Base-by-base conservation (phyloP, 2,329 filamentous ascomycete genomes). In the Fusarium subglutinans region DNA sequence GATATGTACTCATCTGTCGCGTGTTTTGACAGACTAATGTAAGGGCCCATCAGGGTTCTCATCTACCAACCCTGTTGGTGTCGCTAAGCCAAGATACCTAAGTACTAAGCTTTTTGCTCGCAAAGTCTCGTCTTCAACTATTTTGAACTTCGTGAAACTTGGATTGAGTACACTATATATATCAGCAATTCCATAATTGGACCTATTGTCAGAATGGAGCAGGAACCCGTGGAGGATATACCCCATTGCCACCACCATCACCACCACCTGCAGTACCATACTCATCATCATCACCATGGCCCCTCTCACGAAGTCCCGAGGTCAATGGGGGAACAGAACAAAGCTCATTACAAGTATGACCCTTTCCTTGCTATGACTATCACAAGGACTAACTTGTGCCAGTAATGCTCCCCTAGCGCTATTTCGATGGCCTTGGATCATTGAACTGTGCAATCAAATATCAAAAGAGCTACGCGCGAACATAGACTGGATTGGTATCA, bases 341-440 rank as follows among this genome's bases (percentile, higher is more conserved):
- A 80, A 28, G 56, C 70, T 5, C 78, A 80, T 35, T 81, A 77
- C 35, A 73, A 80, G 79, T 80, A 66, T 8, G 68, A 35, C 3
- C 6, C 8, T 20, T n/a, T 33, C n/a, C 4, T 8, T 18, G 4
- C 7, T 4, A 0, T 8, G 1, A 8, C 9, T 6, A 3, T 10
- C 12, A 6, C 6, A 24, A 28, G 10, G 28, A 70, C 47, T 37
- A 22, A 3, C 4, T 14, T 6, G 8, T 28, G 20, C 11, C 24
- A 80, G 79, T 28, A 65, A 76, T 22, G 63, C 76, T 8, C 63
- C 76, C 17, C 37, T 60, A 2, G 55, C 56, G 3, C 58, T 75
- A 6, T 79, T 74, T 24, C 56, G 69, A 26, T 73, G 70, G 37
- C 76, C 74, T 7, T 80, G 78, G 79, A 74, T 80, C 24, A 50